Conservation (phyloP, 2,329 filamentous ascomycete genomes). For the Alternaria gansuensis region DNA sequence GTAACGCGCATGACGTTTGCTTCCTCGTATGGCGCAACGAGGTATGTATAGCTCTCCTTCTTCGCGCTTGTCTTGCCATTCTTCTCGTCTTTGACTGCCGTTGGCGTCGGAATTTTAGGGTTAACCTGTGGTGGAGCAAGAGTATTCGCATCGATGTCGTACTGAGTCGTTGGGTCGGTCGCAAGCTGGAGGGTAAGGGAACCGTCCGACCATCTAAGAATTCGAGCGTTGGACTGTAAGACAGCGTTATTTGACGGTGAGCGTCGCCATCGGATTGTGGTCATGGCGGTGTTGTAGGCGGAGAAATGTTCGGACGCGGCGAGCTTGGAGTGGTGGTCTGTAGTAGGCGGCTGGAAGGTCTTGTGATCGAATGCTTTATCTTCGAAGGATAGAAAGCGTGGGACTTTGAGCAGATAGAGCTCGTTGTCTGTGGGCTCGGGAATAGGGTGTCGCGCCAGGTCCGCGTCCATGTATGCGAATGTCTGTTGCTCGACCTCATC, state of each 20-base stretch:
- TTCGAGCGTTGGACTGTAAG: conserved; percentile 76
- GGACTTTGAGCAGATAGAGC: conserved; percentile 76
- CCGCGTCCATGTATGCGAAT: conserved; percentile 68
- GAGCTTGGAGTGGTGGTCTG: conserved; percentile 62
- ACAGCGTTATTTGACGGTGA: conserved; percentile 70
- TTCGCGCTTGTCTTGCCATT: conserved; percentile 47
- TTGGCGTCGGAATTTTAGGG: conserved; percentile 60
- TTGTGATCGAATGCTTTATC: conserved; percentile 72
- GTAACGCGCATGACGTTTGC: conserved; percentile 75
- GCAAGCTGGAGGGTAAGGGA: conserved; percentile 79
- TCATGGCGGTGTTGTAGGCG: conserved; percentile 70
- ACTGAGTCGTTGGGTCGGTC: conserved; percentile 72
- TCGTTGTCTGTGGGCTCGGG: conserved; percentile 76
- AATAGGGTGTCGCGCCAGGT: conserved; percentile 72
- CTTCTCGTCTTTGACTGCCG: conserved; percentile 39
- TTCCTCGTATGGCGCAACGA: conserved; percentile 73
- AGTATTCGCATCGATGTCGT: conserved; percentile 74
- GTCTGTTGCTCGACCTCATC: conserved; percentile 64
- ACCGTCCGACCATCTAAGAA: conserved; percentile 82
- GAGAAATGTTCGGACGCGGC: conserved; percentile 61
- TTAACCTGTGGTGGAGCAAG: conserved; percentile 69
- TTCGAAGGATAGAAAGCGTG: conserved; percentile 74
- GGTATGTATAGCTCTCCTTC: conserved; percentile 78
- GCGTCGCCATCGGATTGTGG: conserved; percentile 74
- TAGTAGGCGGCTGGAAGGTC: conserved; percentile 71